phyloP scores from a whole-genome alignment of 345 rosid genomes.

The Murraya koenigii region DNA sequence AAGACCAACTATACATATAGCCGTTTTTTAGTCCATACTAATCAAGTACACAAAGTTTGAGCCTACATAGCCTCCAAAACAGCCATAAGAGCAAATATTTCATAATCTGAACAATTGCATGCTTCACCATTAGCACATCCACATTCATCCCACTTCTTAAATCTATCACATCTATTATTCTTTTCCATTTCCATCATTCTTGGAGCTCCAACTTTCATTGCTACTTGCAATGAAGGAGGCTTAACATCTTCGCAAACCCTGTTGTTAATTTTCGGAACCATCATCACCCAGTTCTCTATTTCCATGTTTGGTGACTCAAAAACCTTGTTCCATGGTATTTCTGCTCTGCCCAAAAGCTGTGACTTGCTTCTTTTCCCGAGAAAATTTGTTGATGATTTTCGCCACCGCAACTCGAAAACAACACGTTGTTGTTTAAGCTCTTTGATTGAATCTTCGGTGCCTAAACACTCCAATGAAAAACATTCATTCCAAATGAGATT shows the following conservation, averaged over 20 bases:
- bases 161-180: conserved; percentile 16
- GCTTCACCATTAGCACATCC: conserved; percentile 25
- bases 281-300: conserved; percentile 43
- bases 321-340: conserved; percentile 44
- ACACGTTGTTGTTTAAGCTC: conserved; percentile 45
- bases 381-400: conserved; percentile 25
- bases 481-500: conserved; percentile 52
- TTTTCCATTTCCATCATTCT: not conserved
- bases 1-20: not conserved
- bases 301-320: conserved; percentile 49
- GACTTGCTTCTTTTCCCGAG: conserved; percentile 45
- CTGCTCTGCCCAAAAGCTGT: conserved; percentile 55
- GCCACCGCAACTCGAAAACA: conserved; percentile 60
- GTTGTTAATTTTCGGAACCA: conserved; percentile 16
- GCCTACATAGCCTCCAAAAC: conserved; percentile 45
- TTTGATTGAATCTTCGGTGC: conserved; percentile 43
- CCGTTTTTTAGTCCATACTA: not conserved
- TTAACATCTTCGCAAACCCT: conserved; percentile 21
- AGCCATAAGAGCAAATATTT: conserved; percentile 41
- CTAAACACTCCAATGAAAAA: conserved; percentile 59
- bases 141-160: conserved; percentile 24
- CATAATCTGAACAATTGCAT: conserved; percentile 35
- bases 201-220: conserved; percentile 29
- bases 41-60: not conserved
- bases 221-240: conserved; percentile 45